phyloP scores from a whole-genome alignment of 164 flowering plant genomes.

The Warburgia ugandensis region DNA sequence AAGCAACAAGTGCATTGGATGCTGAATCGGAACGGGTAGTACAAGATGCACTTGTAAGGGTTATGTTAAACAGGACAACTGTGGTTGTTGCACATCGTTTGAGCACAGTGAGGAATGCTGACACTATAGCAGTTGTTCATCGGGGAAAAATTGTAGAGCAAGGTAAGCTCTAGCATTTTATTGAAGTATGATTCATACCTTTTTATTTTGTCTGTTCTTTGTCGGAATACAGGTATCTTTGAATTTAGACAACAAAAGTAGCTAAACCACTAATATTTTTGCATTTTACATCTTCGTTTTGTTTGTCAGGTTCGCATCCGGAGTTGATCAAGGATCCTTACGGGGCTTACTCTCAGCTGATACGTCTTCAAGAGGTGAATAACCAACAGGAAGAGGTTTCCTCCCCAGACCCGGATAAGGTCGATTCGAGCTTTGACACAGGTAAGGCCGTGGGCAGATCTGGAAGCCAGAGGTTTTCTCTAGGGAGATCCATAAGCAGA shows the following conservation, averaged over 20 bases:
- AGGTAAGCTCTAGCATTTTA: slow-evolving; percentile 24
- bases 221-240: no score
- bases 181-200: neutral
- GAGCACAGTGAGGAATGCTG: slow-evolving; percentile 56
- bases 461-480: slow-evolving; percentile 23
- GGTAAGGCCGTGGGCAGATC: slow-evolving; percentile 14
- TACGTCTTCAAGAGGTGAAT: slow-evolving; percentile 44
- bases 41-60: slow-evolving; percentile 53
- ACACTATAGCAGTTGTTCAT: slow-evolving; percentile 56
- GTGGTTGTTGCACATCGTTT: slow-evolving; percentile 70
- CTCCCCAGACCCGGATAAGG: neutral
- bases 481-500: slow-evolving; percentile 29
- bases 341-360: slow-evolving; percentile 57
- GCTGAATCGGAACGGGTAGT: slow-evolving; percentile 61
- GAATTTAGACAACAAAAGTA: neutral
- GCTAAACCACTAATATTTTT: neutral
- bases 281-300: neutral
- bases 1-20: slow-evolving; percentile 74
- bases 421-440: neutral
- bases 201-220: no score
- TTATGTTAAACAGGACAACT: slow-evolving; percentile 55
- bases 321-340: slow-evolving; percentile 45
- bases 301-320: slow-evolving; percentile 49
- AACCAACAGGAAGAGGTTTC: slow-evolving; percentile 15
- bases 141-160: slow-evolving; percentile 57